Evolutionary conservation across 2,329 filamentous ascomycete genomes (phyloP).

Genomic region (Colletotrichum lupini): DNA sequence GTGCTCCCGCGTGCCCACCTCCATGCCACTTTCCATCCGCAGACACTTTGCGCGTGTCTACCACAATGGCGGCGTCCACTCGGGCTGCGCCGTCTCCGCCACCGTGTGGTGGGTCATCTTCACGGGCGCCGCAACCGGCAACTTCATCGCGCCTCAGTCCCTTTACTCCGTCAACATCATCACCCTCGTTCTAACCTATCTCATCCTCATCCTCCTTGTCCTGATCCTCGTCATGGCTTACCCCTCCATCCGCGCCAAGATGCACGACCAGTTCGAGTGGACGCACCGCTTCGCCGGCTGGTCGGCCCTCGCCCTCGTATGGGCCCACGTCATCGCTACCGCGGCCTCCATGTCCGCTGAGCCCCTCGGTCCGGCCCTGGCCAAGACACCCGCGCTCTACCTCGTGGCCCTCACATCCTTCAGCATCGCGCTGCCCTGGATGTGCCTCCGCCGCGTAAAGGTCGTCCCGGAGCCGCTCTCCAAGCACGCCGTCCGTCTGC

Average conservation of each 20-base stretch:
- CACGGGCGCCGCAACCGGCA: conserved; percentile 44
- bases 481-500: conserved; percentile 77
- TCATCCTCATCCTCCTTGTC: conserved; percentile 67
- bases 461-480: conserved; percentile 78
- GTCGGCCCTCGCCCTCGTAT: conserved; percentile 73
- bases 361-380: conserved; percentile 50
- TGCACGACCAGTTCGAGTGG: conserved; percentile 77
- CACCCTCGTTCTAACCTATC: conserved; percentile 62
- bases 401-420: conserved; percentile 72
- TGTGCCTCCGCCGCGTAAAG: conserved; percentile 73
- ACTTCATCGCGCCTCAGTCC: conserved; percentile 47
- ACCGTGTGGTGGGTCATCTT: conserved; percentile 61
- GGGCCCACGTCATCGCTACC: conserved; percentile 67
- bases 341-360: conserved; percentile 54
- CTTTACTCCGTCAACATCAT: conserved; percentile 42
- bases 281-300: conserved; percentile 80
- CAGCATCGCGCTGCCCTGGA: conserved; percentile 78
- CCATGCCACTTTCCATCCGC: conserved; percentile 59
- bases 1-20: conserved; percentile 55
- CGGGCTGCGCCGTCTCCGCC: conserved; percentile 60
- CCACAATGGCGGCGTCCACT: conserved; percentile 64
- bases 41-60: conserved; percentile 61
- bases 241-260: conserved; percentile 69
- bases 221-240: conserved; percentile 72
- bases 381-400: conserved; percentile 67